phyloP scores from a whole-genome alignment of 805 yeast genomes.

The Metschnikowia arizonensis region DNA sequence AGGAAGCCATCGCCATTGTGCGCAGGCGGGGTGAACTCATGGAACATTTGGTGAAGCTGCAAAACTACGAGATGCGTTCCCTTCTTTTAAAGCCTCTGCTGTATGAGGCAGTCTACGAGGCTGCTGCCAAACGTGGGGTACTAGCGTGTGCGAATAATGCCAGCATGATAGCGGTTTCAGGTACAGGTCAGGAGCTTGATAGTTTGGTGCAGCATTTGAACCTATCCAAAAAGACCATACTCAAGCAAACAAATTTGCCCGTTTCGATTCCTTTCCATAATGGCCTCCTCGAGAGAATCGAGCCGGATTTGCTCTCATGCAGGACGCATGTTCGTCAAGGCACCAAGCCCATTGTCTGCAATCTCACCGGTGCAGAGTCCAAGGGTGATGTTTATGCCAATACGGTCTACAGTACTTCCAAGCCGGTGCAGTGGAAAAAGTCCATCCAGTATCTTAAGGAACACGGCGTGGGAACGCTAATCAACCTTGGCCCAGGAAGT shows the following conservation, averaged over 20 bases:
- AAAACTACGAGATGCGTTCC: constrained; percentile 31
- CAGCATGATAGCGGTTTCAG: constrained; percentile 44
- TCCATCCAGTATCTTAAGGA: constrained; percentile 26
- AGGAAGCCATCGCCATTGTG: constrained; percentile 14
- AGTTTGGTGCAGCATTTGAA: constrained; percentile 18
- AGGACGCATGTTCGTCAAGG: constrained; percentile 10
- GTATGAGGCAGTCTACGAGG: constrained; percentile 21
- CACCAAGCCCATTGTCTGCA: constrained; percentile 35
- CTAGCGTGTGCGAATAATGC: constrained; percentile 47
- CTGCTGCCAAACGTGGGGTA: constrained; percentile 21
- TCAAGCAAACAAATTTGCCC: constrained; percentile 31
- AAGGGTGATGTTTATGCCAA: constrained; percentile 24
- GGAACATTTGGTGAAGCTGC: constrained; percentile 8
- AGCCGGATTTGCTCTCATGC: constrained; percentile 25
- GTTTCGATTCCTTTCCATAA: constrained; percentile 53
- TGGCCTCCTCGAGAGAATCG: constrained; percentile 35
- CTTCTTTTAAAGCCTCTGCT: constrained; percentile 25
- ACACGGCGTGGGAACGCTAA: constrained; percentile 18
- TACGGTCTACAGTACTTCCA: constrained; percentile 37
- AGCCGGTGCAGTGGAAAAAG: constrained; percentile 43
- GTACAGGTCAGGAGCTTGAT: constrained; percentile 27
- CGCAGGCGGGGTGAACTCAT: constrained; percentile 18
- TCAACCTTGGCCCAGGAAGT: constrained; percentile 39
- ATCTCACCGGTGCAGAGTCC: constrained; percentile 29
- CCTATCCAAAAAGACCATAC: constrained; percentile 16